These are phyloP conservation scores for Micromonas commoda DNA, from an alignment of 139 green algal species.

Conservation along the genomic window DNA sequence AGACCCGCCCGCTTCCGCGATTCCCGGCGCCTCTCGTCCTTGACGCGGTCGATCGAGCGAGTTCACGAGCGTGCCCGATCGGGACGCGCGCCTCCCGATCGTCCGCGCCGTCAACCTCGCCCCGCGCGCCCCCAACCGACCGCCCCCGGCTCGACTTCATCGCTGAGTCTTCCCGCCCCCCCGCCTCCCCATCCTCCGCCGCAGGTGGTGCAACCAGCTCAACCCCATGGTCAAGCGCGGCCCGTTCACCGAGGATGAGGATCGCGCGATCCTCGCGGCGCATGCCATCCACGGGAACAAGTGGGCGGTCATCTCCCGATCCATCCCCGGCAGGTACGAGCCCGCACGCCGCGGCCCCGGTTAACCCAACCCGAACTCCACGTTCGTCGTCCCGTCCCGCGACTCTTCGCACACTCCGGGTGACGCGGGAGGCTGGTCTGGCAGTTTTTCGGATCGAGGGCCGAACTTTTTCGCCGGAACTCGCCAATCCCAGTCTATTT, in stretches of 20 bases:
- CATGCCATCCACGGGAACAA: conserved; percentile 47
- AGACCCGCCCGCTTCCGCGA: conserved; percentile 1
- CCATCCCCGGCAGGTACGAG: conserved; percentile 31
- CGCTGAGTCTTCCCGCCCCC: background rate
- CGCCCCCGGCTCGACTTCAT: background rate
- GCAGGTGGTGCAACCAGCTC: conserved; percentile 51
- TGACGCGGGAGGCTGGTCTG: no score
- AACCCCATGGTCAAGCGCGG: conserved; percentile 48
- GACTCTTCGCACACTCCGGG: no score
- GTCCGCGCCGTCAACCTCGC: no score
- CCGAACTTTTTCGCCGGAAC: no score
- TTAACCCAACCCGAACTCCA: no score
- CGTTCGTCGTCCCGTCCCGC: no score
- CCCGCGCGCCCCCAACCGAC: no score
- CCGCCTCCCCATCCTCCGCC: conserved; percentile 23
- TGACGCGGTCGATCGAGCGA: no score
- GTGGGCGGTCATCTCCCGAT: conserved; percentile 43
- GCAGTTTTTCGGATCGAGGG: no score
- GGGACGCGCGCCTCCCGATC: no score
- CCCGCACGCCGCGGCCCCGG: background rate
- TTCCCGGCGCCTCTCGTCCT: background rate
- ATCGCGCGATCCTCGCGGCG: conserved; percentile 34
- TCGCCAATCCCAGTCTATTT: no score
- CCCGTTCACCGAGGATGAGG: conserved; percentile 43
- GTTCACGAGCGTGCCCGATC: no score